Evolutionary conservation across 495 filamentous ascomycete species (phyloP), one percentile per base, ranked within the genome.

Genomic region (Neurospora hispaniola): DNA sequence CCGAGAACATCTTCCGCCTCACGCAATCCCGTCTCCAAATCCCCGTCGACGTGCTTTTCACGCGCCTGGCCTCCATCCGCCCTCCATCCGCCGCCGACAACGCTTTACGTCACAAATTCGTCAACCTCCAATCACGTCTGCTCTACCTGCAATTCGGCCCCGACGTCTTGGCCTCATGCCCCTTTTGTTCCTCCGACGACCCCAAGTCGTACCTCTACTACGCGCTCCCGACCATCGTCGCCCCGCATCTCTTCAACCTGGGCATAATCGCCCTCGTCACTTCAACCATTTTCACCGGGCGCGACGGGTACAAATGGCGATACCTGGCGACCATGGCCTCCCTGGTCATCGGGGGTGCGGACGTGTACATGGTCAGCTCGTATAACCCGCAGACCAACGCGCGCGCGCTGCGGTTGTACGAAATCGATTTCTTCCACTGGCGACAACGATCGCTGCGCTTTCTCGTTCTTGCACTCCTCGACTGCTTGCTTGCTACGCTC

Each of bases 21-120:
- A 98, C 96, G 5, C 84, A 88, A 35, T 94, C 92, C 62, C 92
- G 94, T 48, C 86, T 97, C 16, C 93, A 94, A 75, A 97, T 92
- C 48, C 89, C 92, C 16, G 90, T 87, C 42, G 92, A 97, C 78
- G 90, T 95, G 46, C 87, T 99, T 78, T 97, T 98, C 81, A 88
- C 85, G 70, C 93, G 95, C 7, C 88, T 99, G 7, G 80, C 88
- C 18, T 78, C 86, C 23, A 77, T 91, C 70, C 90, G 93, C 1
- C 85, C 89, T 0, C 85, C 94, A 20, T 93, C 90, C 0, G 73
- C 84, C 1, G 72, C 78, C 35, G 94, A 98, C 82, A 80, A 83
- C 41, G 81, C 85, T 20, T 87, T 97, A 8, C 88, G 88, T 71
- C 78, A 83, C 9, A 91, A 90, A 73, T 88, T 98, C 76, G 87